phyloP scores from a whole-genome alignment of 345 rosid genomes.

The Camelina neglecta region DNA sequence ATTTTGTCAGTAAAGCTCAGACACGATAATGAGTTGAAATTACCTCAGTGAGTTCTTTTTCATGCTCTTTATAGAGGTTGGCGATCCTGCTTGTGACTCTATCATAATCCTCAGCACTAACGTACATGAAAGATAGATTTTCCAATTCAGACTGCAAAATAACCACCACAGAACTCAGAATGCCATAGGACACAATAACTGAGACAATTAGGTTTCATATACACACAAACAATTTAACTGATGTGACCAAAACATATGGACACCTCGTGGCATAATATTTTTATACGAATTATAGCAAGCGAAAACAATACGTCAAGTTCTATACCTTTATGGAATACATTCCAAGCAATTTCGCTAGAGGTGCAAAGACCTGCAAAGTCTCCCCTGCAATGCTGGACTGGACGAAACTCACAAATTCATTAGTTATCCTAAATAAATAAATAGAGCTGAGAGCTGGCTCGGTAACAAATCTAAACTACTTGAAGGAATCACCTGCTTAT shows the following conservation, averaged over 20 bases:
- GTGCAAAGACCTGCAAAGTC: constrained; percentile 98
- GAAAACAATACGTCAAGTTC: background rate
- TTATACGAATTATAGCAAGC: constrained; percentile 7
- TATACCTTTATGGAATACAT: constrained; percentile 97
- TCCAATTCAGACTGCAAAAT: constrained; percentile 93
- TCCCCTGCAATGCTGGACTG: constrained; percentile 98
- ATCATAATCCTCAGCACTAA: constrained; percentile 88
- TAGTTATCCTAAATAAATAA: constrained; percentile 25
- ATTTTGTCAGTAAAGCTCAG: constrained; percentile 15
- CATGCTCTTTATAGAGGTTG: constrained; percentile 85
- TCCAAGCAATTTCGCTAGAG: constrained; percentile 93
- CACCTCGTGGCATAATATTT: constrained; percentile 9
- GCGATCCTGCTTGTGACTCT: constrained; percentile 81
- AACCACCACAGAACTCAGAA: constrained; percentile 38
- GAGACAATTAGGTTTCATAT: constrained; percentile 17
- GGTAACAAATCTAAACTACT: constrained; percentile 22
- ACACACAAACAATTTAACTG: constrained; percentile 2
- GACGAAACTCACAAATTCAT: constrained; percentile 42
- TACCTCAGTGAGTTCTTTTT: constrained; percentile 89
- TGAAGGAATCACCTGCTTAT: constrained; percentile 76
- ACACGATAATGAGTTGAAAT: background rate
- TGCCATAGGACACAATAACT: constrained; percentile 9
- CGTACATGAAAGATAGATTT: constrained; percentile 92
- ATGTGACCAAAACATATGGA: background rate
- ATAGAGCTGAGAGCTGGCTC: constrained; percentile 27